Evolutionary conservation across 2,329 filamentous ascomycete genomes (phyloP), one percentile per base, ranked within the genome.

Genomic region (Phialophora macrospora): DNA sequence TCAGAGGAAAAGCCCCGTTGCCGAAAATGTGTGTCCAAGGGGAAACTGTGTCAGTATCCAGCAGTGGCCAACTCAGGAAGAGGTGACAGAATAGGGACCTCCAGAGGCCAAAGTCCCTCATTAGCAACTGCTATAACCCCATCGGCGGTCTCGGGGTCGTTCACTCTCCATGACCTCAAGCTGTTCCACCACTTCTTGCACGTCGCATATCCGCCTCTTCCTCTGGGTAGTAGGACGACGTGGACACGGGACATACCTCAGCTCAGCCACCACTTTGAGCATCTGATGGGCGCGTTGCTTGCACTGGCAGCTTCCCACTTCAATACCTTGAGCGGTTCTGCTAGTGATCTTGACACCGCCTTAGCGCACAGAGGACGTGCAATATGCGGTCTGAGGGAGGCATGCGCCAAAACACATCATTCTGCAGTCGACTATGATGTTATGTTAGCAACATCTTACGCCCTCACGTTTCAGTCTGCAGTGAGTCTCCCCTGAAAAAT

Each of bases 221-320:
- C 88, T 0, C 76, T 89, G 17, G 87, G 86, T 28, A 87, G 87
- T 65, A 86, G 90, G 68, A 79, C 82, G 4, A 80, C 88, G 14
- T 91, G 88, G 88, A 85, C 84, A 4, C 85, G 87, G 22, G 83
- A 88, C 63, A 83, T 91, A 9, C 88, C 88, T 0, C 85, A 85
- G 67, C 82, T 90, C 62, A 87, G 88, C 1, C 85, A 90, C 41
- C 49, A 88, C 83, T 82, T 88, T 67, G 85, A 88, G 61, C 88
- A 86, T 64, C 80, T 90, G 11, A 89, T 91, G 84, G 88, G 90
- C 73, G 86, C 88, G 3, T 87, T 91, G 56, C 81, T 90, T 0
- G 88, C 87, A 14, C 82, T 89, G 66, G 82, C 88, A 1, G 89
- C 88, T 46, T 90, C 88, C 0, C 86, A 90, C 67, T 80, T 72